A percentile compares a stretch with the other conserved stretches of the same genome.
Conservation (phyloP, 192 early-diverging fungal genomes). For the Dispira simplex region DNA sequence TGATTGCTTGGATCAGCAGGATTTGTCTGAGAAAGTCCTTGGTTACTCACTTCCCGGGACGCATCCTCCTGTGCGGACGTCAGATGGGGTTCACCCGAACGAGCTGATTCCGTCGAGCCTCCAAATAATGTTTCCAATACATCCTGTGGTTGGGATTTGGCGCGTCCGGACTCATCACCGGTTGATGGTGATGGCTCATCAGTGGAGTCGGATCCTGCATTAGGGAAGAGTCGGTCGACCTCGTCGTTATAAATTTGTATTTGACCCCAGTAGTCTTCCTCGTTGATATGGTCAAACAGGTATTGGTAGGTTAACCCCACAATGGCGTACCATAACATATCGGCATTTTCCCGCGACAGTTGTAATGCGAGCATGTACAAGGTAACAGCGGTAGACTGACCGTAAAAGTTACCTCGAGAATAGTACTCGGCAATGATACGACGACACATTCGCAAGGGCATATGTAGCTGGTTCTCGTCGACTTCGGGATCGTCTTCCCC, state of each 20-base stretch:
- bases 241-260: slow-evolving; percentile 52
- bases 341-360: slow-evolving; percentile 42
- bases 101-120: not conserved
- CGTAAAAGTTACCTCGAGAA: slow-evolving; percentile 57
- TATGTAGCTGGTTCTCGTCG: slow-evolving; percentile 14
- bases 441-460: slow-evolving; percentile 20
- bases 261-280: slow-evolving; percentile 42
- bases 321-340: slow-evolving; percentile 78
- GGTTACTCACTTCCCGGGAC: no score
- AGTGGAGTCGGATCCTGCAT: not conserved
- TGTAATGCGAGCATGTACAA: slow-evolving; percentile 60
- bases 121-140: not conserved
- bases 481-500: not conserved
- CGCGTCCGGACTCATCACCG: not conserved
- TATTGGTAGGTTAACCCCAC: slow-evolving; percentile 69
- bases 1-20: not conserved
- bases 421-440: slow-evolving; percentile 62
- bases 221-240: slow-evolving; percentile 37
- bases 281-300: slow-evolving; percentile 51
- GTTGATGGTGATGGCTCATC: not conserved
- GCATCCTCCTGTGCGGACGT: not conserved
- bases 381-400: slow-evolving; percentile 53
- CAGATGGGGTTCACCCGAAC: not conserved
- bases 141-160: not conserved
- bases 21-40: no score